Percentiles rank a stretch among this genome's conserved stretches.
Evolutionary conservation across 345 rosid genomes (phyloP).

Genomic region (Lumnitzera littorea): DNA sequence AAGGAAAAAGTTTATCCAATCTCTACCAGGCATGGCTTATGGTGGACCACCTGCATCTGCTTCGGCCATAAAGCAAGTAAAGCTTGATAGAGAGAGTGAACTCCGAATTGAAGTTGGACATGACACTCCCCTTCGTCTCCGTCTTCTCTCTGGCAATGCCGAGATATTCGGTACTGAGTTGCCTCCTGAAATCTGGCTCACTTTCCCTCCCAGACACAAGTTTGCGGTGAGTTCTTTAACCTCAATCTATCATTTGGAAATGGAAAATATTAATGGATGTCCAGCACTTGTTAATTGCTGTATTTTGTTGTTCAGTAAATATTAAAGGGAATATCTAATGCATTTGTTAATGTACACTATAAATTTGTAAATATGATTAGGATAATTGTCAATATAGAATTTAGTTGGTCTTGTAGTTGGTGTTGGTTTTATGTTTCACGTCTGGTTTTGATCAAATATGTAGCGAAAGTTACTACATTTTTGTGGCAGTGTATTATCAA

Average conservation of each 20-base stretch:
- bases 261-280: background rate
- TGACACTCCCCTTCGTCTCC: constrained; percentile 64
- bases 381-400: no score
- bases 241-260: background rate
- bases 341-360: background rate
- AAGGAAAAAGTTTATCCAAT: background rate
- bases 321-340: background rate
- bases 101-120: constrained; percentile 77
- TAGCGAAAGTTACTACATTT: no score
- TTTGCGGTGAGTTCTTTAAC: constrained; percentile 47
- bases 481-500: no score
- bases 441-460: no score
- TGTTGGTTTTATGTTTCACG: no score
- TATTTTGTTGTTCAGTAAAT: no score
- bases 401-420: no score
- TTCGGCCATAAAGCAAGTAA: constrained; percentile 58
- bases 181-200: constrained; percentile 78
- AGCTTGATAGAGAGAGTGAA: constrained; percentile 79
- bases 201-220: constrained; percentile 79
- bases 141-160: constrained; percentile 72
- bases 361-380: background rate
- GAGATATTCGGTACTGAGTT: constrained; percentile 89
- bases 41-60: constrained; percentile 34
- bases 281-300: no score
- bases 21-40: constrained; percentile 31